Conservation (phyloP, 768 basidiomycete species). For the Xerocomus potaroensis region DNA sequence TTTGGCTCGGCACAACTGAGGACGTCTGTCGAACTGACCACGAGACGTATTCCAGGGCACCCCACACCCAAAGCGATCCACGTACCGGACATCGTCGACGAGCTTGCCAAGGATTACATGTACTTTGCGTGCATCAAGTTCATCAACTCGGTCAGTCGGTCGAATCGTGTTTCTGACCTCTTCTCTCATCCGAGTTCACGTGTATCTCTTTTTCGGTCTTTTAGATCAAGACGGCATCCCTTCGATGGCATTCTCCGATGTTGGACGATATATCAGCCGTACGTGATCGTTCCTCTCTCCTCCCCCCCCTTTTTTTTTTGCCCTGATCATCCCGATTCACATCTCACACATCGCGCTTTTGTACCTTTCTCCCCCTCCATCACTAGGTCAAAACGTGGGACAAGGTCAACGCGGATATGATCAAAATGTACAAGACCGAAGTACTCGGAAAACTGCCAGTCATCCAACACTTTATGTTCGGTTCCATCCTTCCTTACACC, state of each 20-base stretch:
- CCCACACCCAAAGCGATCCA: conserved; percentile 92
- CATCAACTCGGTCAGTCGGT: conserved; percentile 81
- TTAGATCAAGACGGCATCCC: conserved; percentile 93
- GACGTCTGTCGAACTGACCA: conserved; percentile 6
- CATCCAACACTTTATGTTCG: conserved; percentile 94
- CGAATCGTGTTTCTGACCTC: too few relatives aligned
- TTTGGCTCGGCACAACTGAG: conserved; percentile 77
- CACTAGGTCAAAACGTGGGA: conserved; percentile 84
- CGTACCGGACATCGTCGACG: conserved; percentile 85
- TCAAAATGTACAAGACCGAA: conserved; percentile 97
- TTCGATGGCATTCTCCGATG: conserved; percentile 99
- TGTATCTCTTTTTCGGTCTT: too few relatives aligned
- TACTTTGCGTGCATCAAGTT: conserved; percentile 95
- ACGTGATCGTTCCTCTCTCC: too few relatives aligned
- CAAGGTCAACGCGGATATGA: conserved; percentile 94
- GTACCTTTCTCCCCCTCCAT: too few relatives aligned
- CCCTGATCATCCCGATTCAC: too few relatives aligned
- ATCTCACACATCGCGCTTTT: too few relatives aligned
- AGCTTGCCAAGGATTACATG: conserved; percentile 91
- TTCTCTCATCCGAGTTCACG: too few relatives aligned
- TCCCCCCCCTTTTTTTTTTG: background rate
- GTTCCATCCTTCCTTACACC: conserved; percentile 68
- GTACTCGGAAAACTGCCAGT: conserved; percentile 95
- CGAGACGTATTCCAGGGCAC: conserved; percentile 47
- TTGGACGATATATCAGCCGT: conserved; percentile 94